Base-by-base conservation (phyloP, 768 basidiomycete genomes). In the Amanita rubescens region DNA sequence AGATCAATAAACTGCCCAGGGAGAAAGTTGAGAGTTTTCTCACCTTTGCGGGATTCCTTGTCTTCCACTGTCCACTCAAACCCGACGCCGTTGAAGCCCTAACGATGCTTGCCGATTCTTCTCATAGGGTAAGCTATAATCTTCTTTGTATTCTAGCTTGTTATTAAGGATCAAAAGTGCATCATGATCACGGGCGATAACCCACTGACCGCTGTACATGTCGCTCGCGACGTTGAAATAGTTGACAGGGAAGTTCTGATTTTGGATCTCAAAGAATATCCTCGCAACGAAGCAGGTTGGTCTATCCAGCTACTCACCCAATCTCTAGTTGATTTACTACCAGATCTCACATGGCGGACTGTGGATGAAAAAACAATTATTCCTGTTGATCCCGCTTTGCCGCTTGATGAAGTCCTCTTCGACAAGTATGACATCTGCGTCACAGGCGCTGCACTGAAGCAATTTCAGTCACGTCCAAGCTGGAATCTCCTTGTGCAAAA, bases 161-260 rank as follows among this genome's bases (percentile, higher is more conserved):
- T 37, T 45, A 41, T 33, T 48, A 5, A 55, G 19, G 14, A 24
- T 46, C 41, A 49, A 4, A 51, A 96, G 93, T 98, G 96, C 66
- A 77, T 98, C 54, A 99, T 99, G 96, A 99, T 99, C 58, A 99
- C 96, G 43, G 96, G 96, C 34, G 96, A 99, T 67, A 98, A 98
- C 67, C 96, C 96, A 7, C 72, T 99, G 50, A 99, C 96, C 0
- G 96, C 96, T 7, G 85, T 90, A 0, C 96, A 98, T 65, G 94
- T 99, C 42, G 96, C 96, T 15, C 80, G 80, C 22, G 93, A 95
- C 63, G 96, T 99, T 7, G 95, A 99, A 63, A 98, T 98, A 56
- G 87, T 99, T 17, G 96, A 99, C 63, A 84, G 94, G 24, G 92
- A 96, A 4, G 91, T 85, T 1, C 79, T 98, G 25, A 97, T 98